Conservation (phyloP, 2,329 filamentous ascomycete genomes). For the Phialophora chinensis region DNA sequence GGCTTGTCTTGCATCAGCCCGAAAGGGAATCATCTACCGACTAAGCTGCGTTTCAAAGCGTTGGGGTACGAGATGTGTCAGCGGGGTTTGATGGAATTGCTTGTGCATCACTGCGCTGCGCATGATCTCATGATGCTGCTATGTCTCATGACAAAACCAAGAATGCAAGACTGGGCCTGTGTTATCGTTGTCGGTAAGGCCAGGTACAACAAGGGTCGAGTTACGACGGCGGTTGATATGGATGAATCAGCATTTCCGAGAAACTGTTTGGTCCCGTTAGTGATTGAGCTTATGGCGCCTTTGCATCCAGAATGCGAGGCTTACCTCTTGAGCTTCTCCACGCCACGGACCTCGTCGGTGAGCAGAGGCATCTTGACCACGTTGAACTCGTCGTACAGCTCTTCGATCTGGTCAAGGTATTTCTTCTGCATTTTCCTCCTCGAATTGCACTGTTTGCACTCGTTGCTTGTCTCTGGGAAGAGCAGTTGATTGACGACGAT, state of each 20-base stretch:
- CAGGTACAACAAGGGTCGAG: not conserved
- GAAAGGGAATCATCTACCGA: slow-evolving; percentile 21
- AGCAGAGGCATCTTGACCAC: slow-evolving; percentile 97
- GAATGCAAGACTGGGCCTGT: not conserved
- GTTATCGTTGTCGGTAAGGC: not conserved
- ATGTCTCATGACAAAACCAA: not conserved
- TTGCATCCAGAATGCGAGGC: slow-evolving; percentile 27
- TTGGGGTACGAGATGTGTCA: slow-evolving; percentile 5
- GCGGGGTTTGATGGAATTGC: not conserved
- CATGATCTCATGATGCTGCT: slow-evolving; percentile 13
- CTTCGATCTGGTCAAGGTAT: slow-evolving; percentile 97
- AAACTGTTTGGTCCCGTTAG: slow-evolving; percentile 45
- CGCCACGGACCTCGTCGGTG: slow-evolving; percentile 93
- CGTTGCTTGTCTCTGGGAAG: slow-evolving; percentile 83
- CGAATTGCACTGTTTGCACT: slow-evolving; percentile 94
- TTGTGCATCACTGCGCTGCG: slow-evolving; percentile 1
- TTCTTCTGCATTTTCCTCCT: slow-evolving; percentile 99
- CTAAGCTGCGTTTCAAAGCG: slow-evolving; percentile 6
- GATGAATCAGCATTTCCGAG: slow-evolving; percentile 57
- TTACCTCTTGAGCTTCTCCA: slow-evolving; percentile 86
- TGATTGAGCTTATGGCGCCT: slow-evolving; percentile 3
- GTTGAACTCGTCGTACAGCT: slow-evolving; percentile 98
- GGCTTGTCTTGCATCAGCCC: not conserved
- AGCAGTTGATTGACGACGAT: slow-evolving; percentile 98
- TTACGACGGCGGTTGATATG: slow-evolving; percentile 55